phyloP scores from a whole-genome alignment of 345 rosid genomes.

The Euphorbia pulcherrima region DNA sequence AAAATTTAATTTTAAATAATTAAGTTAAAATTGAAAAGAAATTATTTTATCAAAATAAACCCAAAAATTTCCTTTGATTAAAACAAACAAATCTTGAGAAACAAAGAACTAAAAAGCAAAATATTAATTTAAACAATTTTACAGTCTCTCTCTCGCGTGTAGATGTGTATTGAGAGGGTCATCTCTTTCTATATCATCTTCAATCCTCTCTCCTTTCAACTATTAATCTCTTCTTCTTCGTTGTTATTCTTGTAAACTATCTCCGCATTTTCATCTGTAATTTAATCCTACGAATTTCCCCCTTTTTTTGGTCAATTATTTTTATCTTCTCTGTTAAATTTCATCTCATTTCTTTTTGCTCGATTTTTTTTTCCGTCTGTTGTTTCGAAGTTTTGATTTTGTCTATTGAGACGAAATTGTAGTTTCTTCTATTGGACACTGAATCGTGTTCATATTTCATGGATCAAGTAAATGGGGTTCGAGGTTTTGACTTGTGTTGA shows the following conservation, averaged over 20 bases:
- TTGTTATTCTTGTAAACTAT: background rate
- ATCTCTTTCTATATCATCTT: background rate
- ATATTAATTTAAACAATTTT: background rate
- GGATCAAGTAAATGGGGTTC: slow-evolving; percentile 40
- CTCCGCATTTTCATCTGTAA: background rate
- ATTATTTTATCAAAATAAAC: background rate
- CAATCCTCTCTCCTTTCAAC: slow-evolving; percentile 11
- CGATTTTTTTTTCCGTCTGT: background rate
- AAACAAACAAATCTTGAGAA: slow-evolving; percentile 9
- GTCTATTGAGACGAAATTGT: background rate
- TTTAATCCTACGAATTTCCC: background rate
- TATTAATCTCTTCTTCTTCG: background rate
- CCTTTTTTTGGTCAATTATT: background rate
- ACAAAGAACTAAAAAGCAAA: background rate
- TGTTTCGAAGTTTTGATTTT: background rate
- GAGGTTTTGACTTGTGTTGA: slow-evolving; percentile 26
- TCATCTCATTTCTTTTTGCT: background rate
- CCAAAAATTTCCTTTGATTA: too few species aligned
- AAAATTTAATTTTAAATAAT: too few species aligned
- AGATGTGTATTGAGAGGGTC: background rate
- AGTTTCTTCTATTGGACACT: background rate
- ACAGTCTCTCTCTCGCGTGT: slow-evolving; percentile 4
- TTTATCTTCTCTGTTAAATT: background rate
- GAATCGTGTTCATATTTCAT: slow-evolving; percentile 12
- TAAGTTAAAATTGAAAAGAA: background rate